Evolutionary conservation across 768 basidiomycete species (phyloP).

Genomic region (Suillus decipiens): DNA sequence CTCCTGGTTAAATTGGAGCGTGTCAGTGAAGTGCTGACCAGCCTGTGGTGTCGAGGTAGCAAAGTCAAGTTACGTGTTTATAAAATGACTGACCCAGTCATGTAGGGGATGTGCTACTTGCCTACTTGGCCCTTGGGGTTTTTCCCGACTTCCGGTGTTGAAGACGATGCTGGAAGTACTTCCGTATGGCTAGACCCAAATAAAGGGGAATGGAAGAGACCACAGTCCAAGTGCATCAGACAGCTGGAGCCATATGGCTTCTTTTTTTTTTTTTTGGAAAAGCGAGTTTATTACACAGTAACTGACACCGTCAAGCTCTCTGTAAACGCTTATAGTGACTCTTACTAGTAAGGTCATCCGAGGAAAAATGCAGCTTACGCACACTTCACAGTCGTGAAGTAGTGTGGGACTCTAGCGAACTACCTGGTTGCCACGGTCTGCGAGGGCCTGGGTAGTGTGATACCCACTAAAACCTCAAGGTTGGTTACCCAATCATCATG

Average conservation of each 20-base stretch:
- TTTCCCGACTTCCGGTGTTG: too few relatives aligned
- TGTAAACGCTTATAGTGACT: slow-evolving; percentile 5
- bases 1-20: slow-evolving; percentile 24
- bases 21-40: slow-evolving; percentile 23
- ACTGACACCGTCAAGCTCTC: slow-evolving; percentile 8
- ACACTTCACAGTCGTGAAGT: background rate
- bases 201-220: too few relatives aligned
- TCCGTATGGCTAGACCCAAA: too few relatives aligned
- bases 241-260: too few relatives aligned
- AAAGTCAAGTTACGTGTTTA: background rate
- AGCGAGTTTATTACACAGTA: slow-evolving; percentile 25
- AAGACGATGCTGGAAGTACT: too few relatives aligned
- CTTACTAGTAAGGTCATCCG: background rate
- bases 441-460: background rate
- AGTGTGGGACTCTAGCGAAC: background rate
- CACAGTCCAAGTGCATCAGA: too few relatives aligned
- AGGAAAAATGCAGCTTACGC: background rate
- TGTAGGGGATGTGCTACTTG: slow-evolving; percentile 27
- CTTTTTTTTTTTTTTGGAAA: too few relatives aligned
- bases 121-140: too few relatives aligned
- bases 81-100: background rate
- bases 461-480: background rate
- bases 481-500: background rate
- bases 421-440: background rate
- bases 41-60: slow-evolving; percentile 16